phyloP scores from a whole-genome alignment of 306 rosid species.

The Vicia faba region DNA sequence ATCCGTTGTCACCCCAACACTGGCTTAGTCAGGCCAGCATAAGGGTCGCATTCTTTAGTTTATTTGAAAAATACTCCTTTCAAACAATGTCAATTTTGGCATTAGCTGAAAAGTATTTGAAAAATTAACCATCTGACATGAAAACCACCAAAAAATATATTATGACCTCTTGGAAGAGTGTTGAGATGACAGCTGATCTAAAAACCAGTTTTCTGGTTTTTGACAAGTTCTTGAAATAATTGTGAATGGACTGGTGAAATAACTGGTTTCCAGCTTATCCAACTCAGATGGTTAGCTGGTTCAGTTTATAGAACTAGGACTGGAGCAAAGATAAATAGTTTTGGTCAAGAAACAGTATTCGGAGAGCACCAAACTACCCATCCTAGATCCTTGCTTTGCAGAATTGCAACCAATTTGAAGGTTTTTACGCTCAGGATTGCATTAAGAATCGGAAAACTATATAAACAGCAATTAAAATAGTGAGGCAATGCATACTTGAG shows the following conservation, averaged over 20 bases:
- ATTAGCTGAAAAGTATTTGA: slow-evolving; percentile 14
- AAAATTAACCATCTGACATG: background rate
- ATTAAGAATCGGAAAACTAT: background rate
- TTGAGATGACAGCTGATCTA: no score
- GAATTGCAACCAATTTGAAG: slow-evolving; percentile 15
- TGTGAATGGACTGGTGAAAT: background rate
- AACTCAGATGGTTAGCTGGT: background rate
- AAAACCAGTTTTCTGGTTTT: no score
- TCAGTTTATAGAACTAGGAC: background rate
- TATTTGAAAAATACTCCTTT: background rate
- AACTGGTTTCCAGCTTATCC: slow-evolving; percentile 5
- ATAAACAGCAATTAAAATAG: slow-evolving; percentile 2
- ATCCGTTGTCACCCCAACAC: no score
- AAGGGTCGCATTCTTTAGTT: slow-evolving; percentile 5
- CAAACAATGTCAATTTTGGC: slow-evolving; percentile 7
- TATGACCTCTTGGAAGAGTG: background rate
- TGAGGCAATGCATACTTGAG: slow-evolving; percentile 34
- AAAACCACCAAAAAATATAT: no score
- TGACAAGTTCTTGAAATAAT: background rate
- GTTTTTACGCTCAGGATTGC: slow-evolving; percentile 10
- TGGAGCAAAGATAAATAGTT: slow-evolving; percentile 3
- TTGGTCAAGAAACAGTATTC: background rate
- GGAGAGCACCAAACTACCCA: slow-evolving; percentile 10
- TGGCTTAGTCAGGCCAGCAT: background rate
- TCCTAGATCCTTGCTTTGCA: slow-evolving; percentile 23